Evolutionary conservation across 177 flowering plant species (phyloP), one percentile per base, ranked within the genome.

Genomic region (Vitis hybrid): DNA sequence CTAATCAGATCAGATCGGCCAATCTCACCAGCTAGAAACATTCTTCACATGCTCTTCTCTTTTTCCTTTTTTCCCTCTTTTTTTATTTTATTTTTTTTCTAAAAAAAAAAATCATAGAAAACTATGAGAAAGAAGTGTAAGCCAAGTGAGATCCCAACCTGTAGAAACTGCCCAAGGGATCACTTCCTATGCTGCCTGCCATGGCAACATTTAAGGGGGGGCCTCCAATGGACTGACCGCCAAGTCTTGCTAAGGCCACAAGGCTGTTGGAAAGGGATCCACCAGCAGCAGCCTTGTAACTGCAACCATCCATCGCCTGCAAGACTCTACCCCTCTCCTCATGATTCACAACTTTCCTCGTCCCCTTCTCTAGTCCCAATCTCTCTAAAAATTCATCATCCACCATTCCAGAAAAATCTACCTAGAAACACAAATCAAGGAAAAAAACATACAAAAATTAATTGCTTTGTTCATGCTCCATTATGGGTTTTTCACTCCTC

Each of bases 281-380:
- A 32, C 97, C 99, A 67, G 98, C 97, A 62, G 99, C 99, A 40
- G 98, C 99, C 85, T 94, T 94, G 72, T 91, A 94, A 83, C 90
- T 92, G 82, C 97, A 90, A 49, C 99, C 99, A 75, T 94, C 99
- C 98, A 94, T 89, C 16, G 99, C 99, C 66, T 77, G 86, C 82
- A 94, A 86, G 62, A 94, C 88, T 77, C 81, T 81, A 67, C 99
- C 99, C 70, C 99, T 85, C 77, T 92, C 98, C 78, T 92, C 97
- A 72, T 91, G 98, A 76, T 89, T 86, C 70, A 94, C 88, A 56
- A 92, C 71, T 74, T 92, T 92, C 83, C 98, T 87, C 11, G 91
- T 90, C 18, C 97, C 97, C 83, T 94, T 94, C 72, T 89, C 94
- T 46, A 92, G 61, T 68, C 86, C 97, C 73, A 94, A 68, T 67